phyloP scores from a whole-genome alignment of 257 asterid genomes.

The Datura wrightii region DNA sequence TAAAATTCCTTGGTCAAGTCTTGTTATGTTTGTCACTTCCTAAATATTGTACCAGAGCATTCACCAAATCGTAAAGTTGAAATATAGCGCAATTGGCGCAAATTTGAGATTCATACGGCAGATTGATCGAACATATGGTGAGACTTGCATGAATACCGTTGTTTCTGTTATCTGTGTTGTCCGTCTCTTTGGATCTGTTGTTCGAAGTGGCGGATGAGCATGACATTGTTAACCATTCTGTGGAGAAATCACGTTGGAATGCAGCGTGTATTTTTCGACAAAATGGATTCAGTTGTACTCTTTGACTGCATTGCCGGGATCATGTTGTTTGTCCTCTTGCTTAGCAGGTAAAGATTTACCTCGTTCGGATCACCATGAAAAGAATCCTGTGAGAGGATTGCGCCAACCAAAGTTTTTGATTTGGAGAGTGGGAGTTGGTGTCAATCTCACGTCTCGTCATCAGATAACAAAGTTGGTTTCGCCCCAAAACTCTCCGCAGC shows the following conservation, averaged over 20 bases:
- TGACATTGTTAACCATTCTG: background rate
- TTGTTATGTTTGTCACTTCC: background rate
- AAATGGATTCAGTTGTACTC: too few relatives aligned
- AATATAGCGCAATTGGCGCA: background rate
- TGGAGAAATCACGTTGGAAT: background rate
- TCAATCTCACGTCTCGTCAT: background rate
- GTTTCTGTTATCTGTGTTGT: background rate
- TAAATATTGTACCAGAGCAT: background rate
- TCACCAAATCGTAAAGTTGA: background rate
- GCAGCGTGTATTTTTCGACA: background rate
- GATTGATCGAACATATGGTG: background rate
- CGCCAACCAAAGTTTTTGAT: background rate
- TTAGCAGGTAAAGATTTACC: too few relatives aligned
- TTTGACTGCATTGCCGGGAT: too few relatives aligned
- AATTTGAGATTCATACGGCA: background rate
- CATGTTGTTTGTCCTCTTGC: too few relatives aligned
- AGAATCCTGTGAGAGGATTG: background rate
- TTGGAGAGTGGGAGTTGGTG: background rate
- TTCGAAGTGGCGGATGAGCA: background rate
- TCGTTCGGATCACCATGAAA: too few relatives aligned
- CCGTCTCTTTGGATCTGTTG: background rate
- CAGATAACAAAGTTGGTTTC: too few relatives aligned
- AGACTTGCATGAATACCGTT: background rate
- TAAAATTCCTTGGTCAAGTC: background rate
- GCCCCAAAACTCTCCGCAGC: too few relatives aligned